Evolutionary conservation across 1,284 basidiomycete species (phyloP).

Genomic region (Cerrena zonata): DNA sequence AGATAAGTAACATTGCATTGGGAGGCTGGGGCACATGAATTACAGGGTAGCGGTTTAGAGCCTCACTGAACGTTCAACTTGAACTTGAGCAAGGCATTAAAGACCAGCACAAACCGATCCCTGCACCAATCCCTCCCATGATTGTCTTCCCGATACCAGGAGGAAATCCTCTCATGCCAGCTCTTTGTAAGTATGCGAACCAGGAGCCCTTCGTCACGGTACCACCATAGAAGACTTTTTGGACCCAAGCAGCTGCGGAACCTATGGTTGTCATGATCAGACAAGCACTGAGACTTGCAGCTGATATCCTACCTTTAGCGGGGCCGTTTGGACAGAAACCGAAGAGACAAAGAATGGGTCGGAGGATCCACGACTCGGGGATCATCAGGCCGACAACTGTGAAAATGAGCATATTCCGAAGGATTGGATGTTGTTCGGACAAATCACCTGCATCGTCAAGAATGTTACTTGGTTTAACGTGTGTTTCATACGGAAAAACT

Average conservation of each 20-base stretch:
- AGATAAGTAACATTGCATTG: too few species aligned
- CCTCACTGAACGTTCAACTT: too few species aligned
- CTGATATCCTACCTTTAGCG: constrained; percentile 25
- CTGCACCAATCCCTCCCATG: constrained; percentile 4
- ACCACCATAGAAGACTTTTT: constrained; percentile 22
- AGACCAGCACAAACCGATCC: background rate
- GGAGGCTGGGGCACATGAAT: too few species aligned
- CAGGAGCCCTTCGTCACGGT: constrained; percentile 19
- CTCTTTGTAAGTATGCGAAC: constrained; percentile 23
- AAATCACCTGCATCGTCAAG: constrained; percentile 29
- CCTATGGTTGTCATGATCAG: too few species aligned
- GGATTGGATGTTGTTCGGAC: constrained; percentile 22
- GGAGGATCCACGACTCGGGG: constrained; percentile 20
- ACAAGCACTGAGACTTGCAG: too few species aligned
- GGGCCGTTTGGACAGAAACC: constrained; percentile 25
- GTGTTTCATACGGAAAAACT: too few species aligned
- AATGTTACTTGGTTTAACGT: too few species aligned
- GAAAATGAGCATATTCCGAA: constrained; percentile 16
- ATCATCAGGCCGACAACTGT: constrained; percentile 11
- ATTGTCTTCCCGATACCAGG: background rate
- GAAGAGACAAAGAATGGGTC: constrained; percentile 18
- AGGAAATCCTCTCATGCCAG: constrained; percentile 21
- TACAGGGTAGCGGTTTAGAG: too few species aligned
- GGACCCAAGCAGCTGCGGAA: constrained; percentile 23
- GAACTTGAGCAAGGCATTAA: background rate